These are phyloP conservation scores for Talaromyces borbonicus DNA, from an alignment of 495 filamentous ascomycete genomes.

Conservation along the genomic window DNA sequence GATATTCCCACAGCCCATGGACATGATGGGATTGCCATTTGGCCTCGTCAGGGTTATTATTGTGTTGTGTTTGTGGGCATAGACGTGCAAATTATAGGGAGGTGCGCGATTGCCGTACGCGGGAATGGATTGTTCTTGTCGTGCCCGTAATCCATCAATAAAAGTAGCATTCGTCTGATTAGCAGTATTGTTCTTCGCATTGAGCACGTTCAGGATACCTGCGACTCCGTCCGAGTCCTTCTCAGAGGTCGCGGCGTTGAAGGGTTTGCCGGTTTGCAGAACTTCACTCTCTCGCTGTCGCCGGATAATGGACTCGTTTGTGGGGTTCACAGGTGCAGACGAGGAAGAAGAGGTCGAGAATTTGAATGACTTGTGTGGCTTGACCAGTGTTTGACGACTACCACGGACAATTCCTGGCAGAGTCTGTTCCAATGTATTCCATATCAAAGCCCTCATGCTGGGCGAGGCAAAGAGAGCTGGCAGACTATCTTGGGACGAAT, in stretches of 20 bases:
- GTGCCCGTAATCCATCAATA: slow-evolving; percentile 3
- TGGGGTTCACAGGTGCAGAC: background rate
- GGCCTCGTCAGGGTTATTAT: slow-evolving; percentile 81
- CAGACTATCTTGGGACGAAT: background rate
- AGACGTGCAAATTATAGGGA: slow-evolving; percentile 82
- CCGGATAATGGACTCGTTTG: background rate
- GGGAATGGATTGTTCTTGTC: slow-evolving; percentile 11
- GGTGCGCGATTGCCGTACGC: slow-evolving; percentile 29
- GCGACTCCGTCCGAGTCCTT: background rate
- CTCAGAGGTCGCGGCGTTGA: background rate
- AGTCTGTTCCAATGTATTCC: slow-evolving; percentile 3
- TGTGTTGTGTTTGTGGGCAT: slow-evolving; percentile 79
- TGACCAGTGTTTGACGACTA: background rate
- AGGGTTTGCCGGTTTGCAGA: background rate
- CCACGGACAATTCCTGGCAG: background rate
- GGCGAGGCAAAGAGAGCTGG: background rate
- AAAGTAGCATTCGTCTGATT: background rate
- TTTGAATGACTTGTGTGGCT: background rate
- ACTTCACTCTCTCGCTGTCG: slow-evolving; percentile 5
- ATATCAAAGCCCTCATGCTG: slow-evolving; percentile 4
- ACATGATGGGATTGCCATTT: slow-evolving; percentile 64
- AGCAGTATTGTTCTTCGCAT: background rate
- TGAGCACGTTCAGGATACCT: background rate
- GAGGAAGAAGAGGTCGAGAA: slow-evolving; percentile 1
- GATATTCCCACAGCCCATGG: slow-evolving; percentile 68